Evolutionary conservation across 768 basidiomycete species (phyloP), one percentile per base, ranked within the genome.

Genomic region (Lactarius hengduanensis): DNA sequence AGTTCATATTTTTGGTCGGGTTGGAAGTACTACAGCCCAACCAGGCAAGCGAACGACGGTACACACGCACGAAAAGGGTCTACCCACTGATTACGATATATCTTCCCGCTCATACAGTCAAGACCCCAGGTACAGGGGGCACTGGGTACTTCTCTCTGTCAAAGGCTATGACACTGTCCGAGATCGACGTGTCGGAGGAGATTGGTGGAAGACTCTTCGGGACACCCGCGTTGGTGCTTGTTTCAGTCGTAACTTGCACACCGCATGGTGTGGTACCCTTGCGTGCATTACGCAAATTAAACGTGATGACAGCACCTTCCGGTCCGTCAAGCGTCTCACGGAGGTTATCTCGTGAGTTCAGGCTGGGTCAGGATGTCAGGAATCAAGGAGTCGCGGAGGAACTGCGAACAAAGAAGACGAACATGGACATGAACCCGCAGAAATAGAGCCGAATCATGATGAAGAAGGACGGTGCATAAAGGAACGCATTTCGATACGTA

Each of bases 381-480:
- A 38, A 62, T 40, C 34, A 43, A 3, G 16, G 40, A 4, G 13
- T 15, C 50, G 11, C 50, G 13, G 15, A 15, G 50, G 50, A 13
- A 47, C 22, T 13, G 11, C 22, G 22, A 47, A 50, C 47, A 50
- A 50, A 22, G 26, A 28, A 15, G 34, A 40, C 11, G 53, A 9
- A 62, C 61, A 55, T 62, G 10, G 61, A 50, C 53, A 62, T 55
- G 36, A 62, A 55, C 10, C 16, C 53, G 26, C 50, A 62, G 53
- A 55, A 54, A 55, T 62, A 36, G 18, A 62, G 61, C 6, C 61
- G 53, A 16, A 41, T 15, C 36, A 41, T 55, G 26, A 62, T 55
- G 61, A 62, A 62, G 50, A 55, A 62, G 61, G 40, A 62, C 4
- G 61, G 50, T 8, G 47, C 20, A 20, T 38, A 61, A 4, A 61